Evolutionary conservation across 1,139 yeast species (phyloP).

Genomic region (Scheffersomyces insectosa): DNA sequence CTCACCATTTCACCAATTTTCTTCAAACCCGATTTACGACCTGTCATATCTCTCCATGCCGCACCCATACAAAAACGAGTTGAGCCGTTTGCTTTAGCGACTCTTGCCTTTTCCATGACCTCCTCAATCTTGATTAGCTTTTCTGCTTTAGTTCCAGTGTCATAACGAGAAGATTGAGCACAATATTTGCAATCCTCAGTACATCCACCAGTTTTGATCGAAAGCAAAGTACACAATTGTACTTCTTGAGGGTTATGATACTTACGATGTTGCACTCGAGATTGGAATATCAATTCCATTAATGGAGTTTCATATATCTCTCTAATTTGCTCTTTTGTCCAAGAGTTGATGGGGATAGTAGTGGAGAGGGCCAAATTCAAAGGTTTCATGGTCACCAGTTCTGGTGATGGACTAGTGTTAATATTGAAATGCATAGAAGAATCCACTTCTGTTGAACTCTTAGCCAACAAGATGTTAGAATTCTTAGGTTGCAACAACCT

Average conservation of each 20-base stretch:
- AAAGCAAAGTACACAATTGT: conserved; percentile 73
- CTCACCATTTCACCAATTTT: conserved; percentile 66
- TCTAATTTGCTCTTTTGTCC: conserved; percentile 62
- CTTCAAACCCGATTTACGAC: conserved; percentile 67
- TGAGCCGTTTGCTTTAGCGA: conserved; percentile 69
- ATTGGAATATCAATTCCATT: conserved; percentile 59
- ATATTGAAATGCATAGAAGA: conserved; percentile 12
- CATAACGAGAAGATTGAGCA: conserved; percentile 69
- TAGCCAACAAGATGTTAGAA: conserved; percentile 2
- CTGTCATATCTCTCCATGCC: conserved; percentile 86
- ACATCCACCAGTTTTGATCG: conserved; percentile 80
- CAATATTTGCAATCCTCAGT: conserved; percentile 82
- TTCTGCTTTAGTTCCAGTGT: conserved; percentile 70
- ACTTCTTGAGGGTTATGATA: conserved; percentile 70
- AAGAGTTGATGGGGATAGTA: conserved; percentile 43
- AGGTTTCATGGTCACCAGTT: not conserved
- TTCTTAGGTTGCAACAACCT: not conserved
- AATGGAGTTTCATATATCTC: conserved; percentile 66
- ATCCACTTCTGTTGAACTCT: conserved; percentile 5
- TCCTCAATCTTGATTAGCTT: conserved; percentile 60
- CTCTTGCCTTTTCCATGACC: conserved; percentile 62
- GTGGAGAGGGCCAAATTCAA: conserved; percentile 16
- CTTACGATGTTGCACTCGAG: conserved; percentile 66
- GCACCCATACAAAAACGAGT: conserved; percentile 87
- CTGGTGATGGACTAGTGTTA: conserved; percentile 3